phyloP scores from a whole-genome alignment of 2,329 filamentous ascomycete genomes.

The Cladosporium austrohemisphaericum region DNA sequence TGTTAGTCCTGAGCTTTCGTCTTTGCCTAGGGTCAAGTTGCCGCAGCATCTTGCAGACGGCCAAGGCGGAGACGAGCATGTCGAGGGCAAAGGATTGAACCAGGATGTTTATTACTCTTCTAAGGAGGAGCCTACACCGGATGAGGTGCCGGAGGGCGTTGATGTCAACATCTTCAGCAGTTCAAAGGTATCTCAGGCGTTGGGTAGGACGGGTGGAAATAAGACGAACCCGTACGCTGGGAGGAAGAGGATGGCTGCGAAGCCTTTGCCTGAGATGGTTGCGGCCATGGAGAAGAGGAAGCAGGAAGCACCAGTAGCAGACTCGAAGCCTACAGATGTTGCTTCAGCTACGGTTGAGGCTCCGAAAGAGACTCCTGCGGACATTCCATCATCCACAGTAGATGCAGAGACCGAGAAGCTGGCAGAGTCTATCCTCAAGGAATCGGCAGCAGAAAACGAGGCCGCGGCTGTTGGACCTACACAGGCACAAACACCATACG shows the following conservation, averaged over 20 bases:
- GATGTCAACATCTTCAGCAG: constrained; percentile 62
- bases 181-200: constrained; percentile 53
- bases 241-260: constrained; percentile 28
- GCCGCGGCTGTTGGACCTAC: background rate
- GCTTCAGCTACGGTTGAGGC: background rate
- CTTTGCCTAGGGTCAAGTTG: constrained; percentile 53
- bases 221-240: constrained; percentile 38
- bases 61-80: constrained; percentile 42
- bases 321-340: constrained; percentile 1
- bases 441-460: constrained; percentile 19
- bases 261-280: constrained; percentile 34
- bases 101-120: constrained; percentile 52
- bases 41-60: constrained; percentile 49
- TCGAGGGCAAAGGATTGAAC: constrained; percentile 46
- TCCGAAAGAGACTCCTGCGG: background rate
- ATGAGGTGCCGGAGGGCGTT: constrained; percentile 54
- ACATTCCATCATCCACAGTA: background rate
- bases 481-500: constrained; percentile 45
- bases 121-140: constrained; percentile 20
- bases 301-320: constrained; percentile 16
- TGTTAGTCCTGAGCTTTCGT: constrained; percentile 47
- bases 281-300: constrained; percentile 26
- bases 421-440: constrained; percentile 37
- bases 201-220: constrained; percentile 36
- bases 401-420: constrained; percentile 37